Base-by-base conservation (phyloP, 805 yeast species). In the Ogataea trehalophila region DNA sequence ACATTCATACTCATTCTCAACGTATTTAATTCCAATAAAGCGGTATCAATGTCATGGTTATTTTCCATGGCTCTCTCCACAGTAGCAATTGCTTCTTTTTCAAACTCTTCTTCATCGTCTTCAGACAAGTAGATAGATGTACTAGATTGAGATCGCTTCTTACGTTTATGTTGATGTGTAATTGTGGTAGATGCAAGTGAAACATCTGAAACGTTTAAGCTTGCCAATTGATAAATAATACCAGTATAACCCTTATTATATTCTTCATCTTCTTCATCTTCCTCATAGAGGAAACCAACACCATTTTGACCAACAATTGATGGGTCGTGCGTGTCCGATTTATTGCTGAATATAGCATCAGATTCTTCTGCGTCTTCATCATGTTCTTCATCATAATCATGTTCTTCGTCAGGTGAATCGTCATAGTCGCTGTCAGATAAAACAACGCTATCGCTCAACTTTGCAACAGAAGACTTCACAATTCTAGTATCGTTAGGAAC, bases 1-100 rank as follows among this genome's bases (percentile, higher is more conserved):
- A 90, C 99, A 64, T 94, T 89, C 94, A 91, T 86, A 59, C 97
- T 88, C 99, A 94, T 92, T 69, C 98, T 79, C 61, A 94, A 75
- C 0, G 99, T 94, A 64, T 92, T 92, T 59, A 94, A 77, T 69
- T 94, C 99, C 50, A 94, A 71, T 53, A 89, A 70, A 0, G 99
- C 97, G 14, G 96, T 91, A 63, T 92, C 97, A 50, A 89, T 74
- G 59, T 87, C 95, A 67, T 94, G 99, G 65, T 89, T 87, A 60
- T 91, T 85, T 56, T 87, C 92, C 67, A 94, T 77, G 1, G 99
- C 95, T 62, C 99, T 78, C 57, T 84, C 88, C 33, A 94, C 87
- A 0, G 97, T 89, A 11, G 95, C 97, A 49, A 85, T 73, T n/a
- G 97, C 99, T 72, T 94, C 99, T 48, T 75, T 77, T 55, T 78